Percentiles rank a stretch among this genome's conserved stretches.
These are phyloP conservation scores for Metschnikowia cubensis DNA, from an alignment of 805 yeast genomes.

Conservation along the genomic window DNA sequence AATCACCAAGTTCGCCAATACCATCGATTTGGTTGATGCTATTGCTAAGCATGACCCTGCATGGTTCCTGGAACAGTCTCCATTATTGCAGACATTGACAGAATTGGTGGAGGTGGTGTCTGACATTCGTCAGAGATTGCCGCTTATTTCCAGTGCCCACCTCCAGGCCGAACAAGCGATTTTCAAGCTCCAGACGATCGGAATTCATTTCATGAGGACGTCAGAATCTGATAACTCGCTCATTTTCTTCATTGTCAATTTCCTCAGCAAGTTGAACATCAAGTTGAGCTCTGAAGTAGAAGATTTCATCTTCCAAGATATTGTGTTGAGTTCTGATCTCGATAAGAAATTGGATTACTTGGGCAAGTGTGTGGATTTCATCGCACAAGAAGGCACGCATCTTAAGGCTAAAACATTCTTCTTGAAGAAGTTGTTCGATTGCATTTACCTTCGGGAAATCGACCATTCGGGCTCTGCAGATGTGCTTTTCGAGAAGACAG, in stretches of 20 bases:
- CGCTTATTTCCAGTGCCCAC: constrained; percentile 56
- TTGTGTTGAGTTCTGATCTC: constrained; percentile 50
- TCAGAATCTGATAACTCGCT: constrained; percentile 25
- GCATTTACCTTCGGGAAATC: constrained; percentile 63
- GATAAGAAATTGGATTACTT: constrained; percentile 49
- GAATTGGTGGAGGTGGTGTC: constrained; percentile 43
- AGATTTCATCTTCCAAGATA: constrained; percentile 51
- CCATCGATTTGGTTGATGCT: constrained; percentile 60
- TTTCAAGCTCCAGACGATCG: constrained; percentile 49
- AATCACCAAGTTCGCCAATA: constrained; percentile 66
- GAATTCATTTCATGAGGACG: constrained; percentile 26
- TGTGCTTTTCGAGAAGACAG: constrained; percentile 41
- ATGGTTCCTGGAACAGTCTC: constrained; percentile 58
- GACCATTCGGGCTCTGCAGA: constrained; percentile 45
- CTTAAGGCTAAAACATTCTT: constrained; percentile 56
- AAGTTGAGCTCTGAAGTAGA: constrained; percentile 47
- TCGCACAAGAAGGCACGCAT: constrained; percentile 38
- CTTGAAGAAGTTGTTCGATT: constrained; percentile 56
- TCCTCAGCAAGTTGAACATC: constrained; percentile 42
- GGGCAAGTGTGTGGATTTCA: constrained; percentile 45
- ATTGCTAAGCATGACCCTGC: constrained; percentile 46
- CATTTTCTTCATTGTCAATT: constrained; percentile 30
- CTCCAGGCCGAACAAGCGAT: constrained; percentile 71
- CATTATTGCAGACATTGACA: constrained; percentile 41
- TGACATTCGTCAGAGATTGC: constrained; percentile 27